Evolutionary conservation across 352 stramenopile species (phyloP).

Genomic region (Phytopythium mirpurense): DNA sequence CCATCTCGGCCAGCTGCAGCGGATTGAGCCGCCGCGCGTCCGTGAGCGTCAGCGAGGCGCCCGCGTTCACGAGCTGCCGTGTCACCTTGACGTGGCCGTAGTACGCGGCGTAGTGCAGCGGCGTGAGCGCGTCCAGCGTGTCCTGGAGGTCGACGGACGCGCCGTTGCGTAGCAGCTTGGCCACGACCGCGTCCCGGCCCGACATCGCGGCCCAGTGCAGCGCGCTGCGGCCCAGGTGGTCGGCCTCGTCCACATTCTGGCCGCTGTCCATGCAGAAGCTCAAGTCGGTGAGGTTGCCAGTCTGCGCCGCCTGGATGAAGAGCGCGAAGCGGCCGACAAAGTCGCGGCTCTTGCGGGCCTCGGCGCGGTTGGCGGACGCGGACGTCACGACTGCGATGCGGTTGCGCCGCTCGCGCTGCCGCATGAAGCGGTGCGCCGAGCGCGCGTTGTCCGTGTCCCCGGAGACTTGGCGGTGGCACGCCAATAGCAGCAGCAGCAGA

Average conservation of each 20-base stretch:
- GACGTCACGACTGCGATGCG: conserved; percentile 53
- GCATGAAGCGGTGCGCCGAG: conserved; percentile 52
- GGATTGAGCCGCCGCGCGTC: conserved; percentile 65
- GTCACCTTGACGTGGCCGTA: conserved; percentile 76
- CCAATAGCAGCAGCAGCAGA: conserved; percentile 31
- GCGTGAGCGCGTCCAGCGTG: conserved; percentile 46
- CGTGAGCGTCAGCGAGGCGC: conserved; percentile 38
- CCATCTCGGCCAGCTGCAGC: conserved; percentile 71
- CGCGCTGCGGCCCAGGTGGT: conserved; percentile 55
- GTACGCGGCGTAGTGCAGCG: conserved; percentile 68
- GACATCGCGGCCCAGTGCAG: conserved; percentile 62
- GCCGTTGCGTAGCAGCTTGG: conserved; percentile 57
- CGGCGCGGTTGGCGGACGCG: conserved; percentile 7
- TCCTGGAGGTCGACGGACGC: conserved; percentile 60
- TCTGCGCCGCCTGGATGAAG: conserved; percentile 52
- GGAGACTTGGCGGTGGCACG: conserved; percentile 47
- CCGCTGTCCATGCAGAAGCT: conserved; percentile 54
- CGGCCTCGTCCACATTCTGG: conserved; percentile 56
- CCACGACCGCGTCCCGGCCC: conserved; percentile 52
- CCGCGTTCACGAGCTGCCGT: conserved; percentile 47
- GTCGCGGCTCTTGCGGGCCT: conserved; percentile 11
- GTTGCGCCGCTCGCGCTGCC: conserved; percentile 23
- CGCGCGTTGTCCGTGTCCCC: conserved; percentile 51
- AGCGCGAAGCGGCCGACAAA: conserved; percentile 54
- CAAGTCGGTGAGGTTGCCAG: conserved; percentile 35